Evolutionary conservation across 2,329 filamentous ascomycete species (phyloP).

Genomic region (Phialophora tarda): DNA sequence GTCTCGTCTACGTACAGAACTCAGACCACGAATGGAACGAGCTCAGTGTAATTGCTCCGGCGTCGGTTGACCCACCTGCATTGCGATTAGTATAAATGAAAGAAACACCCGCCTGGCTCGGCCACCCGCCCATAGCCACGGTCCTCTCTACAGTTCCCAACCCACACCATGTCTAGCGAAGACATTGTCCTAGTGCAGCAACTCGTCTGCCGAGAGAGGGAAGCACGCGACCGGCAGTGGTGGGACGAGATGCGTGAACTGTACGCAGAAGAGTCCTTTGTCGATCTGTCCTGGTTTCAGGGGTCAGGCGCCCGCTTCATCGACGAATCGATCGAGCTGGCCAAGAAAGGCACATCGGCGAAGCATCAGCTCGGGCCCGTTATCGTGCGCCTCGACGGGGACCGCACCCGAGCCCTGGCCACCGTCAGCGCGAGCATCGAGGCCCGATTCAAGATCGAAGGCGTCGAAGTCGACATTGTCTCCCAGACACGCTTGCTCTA

Average conservation of each 20-base stretch:
- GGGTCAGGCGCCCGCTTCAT: constrained; percentile 1
- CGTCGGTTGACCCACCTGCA: not conserved
- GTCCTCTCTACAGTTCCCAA: no score
- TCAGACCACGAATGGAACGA: not conserved
- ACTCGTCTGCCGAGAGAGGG: constrained; percentile 10
- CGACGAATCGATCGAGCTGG: constrained; percentile 2
- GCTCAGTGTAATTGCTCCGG: not conserved
- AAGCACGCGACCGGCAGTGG: constrained; percentile 12
- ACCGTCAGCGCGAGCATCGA: constrained; percentile 4
- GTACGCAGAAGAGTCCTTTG: constrained; percentile 12
- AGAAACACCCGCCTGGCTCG: no score
- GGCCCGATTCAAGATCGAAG: not conserved
- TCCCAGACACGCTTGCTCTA: constrained; percentile 9
- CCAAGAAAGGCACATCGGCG: not conserved
- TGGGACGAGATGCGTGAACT: constrained; percentile 13
- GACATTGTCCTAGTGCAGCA: constrained; percentile 12
- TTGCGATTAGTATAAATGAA: no score
- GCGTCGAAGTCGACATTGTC: not conserved
- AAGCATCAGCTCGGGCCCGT: not conserved
- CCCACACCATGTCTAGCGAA: not conserved
- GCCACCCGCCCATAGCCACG: no score
- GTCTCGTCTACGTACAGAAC: not conserved
- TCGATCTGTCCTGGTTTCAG: constrained; percentile 14
- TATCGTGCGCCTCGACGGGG: not conserved
- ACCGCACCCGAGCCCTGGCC: not conserved